A percentile compares a stretch with the other conserved stretches of the same genome.
phyloP scores from a whole-genome alignment of 805 yeast species.

The Kodamaea kakaduensis region DNA sequence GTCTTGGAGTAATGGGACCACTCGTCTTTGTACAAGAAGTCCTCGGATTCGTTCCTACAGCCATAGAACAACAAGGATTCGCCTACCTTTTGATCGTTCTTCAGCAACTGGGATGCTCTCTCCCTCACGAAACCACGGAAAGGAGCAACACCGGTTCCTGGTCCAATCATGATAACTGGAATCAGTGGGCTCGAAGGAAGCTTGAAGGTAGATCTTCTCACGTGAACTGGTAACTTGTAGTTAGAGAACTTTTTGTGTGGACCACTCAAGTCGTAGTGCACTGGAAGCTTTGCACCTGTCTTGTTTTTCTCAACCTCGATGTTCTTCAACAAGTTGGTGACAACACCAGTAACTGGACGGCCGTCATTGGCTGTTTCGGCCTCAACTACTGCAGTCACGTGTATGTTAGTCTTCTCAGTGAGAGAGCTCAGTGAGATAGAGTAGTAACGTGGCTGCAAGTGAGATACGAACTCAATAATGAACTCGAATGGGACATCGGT shows the following conservation, averaged over 20 bases:
- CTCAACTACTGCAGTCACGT: constrained; percentile 92
- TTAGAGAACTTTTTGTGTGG: constrained; percentile 60
- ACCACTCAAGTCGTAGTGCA: constrained; percentile 72
- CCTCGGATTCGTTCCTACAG: constrained; percentile 74
- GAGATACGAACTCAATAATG: constrained; percentile 74
- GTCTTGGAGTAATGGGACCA: constrained; percentile 72
- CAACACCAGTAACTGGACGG: constrained; percentile 68
- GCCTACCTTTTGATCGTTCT: constrained; percentile 46
- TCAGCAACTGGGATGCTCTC: constrained; percentile 51
- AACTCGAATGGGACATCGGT: constrained; percentile 74
- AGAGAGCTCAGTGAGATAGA: constrained; percentile 90
- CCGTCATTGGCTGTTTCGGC: constrained; percentile 34
- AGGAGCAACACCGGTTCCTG: constrained; percentile 99
- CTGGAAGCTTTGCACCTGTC: constrained; percentile 37
- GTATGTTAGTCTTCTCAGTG: constrained; percentile 68
- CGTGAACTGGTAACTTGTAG: constrained; percentile 81
- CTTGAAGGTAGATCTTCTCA: constrained; percentile 92
- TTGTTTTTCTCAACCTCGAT: constrained; percentile 56
- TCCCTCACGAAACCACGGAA: constrained; percentile 94
- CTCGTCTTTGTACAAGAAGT: constrained; percentile 82
- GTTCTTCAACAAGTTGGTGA: constrained; percentile 81
- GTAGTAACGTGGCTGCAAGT: constrained; percentile 90
- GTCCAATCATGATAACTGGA: constrained; percentile 91
- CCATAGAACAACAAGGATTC: constrained; percentile 80
- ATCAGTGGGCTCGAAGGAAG: constrained; percentile 79